Evolutionary conservation across 1,139 yeast species (phyloP), one percentile per base, ranked within the genome.

Genomic region (Protomyces gravidus): DNA sequence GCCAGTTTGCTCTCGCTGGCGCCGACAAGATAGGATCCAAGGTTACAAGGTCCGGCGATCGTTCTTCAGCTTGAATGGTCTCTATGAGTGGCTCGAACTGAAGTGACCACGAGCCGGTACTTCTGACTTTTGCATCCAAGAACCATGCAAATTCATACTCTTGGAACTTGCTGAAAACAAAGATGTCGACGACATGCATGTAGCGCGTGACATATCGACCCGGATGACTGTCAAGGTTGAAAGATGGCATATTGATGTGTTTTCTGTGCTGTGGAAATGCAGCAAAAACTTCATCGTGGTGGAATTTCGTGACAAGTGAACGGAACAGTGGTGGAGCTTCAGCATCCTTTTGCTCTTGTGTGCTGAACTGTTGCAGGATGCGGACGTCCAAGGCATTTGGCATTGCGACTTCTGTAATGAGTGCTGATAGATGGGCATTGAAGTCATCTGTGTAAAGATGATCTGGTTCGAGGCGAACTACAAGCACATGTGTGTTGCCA

Each of bases 391-490:
- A 4, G 15, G 32, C 17, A 26, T 30, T n/a, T 15, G 30, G 46
- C 58, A 50, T 45, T 7, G 50, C 58, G 15, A 45, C 45, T 49
- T 52, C 58, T 6, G 19, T 17, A 13, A 52, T n/a, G 28, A 52
- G 25, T 9, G 50, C 58, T 2, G 50, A 33, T 3, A 52, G 47
- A 45, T 52, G 46, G 26, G 15, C 11, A 15, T 25, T 26, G 25
- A 50, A 49, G 27, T 52, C 58, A 9, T 30, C 36, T 3, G 58
- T 52, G 33, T 45, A 52, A n/a, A 32, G 21, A 30, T 52, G 32
- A 19, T 52, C 47, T 9, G 25, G 15, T 36, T 52, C 58, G 17
- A 52, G 58, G 17, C 50, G 45, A n/a, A 52, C 9, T 26, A 52
- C 50, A 40, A 52, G 40, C 17, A 6, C 15, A 6, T 33, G 40